phyloP scores from a whole-genome alignment of 2,329 filamentous ascomycete species.

The Septoria linicola region DNA sequence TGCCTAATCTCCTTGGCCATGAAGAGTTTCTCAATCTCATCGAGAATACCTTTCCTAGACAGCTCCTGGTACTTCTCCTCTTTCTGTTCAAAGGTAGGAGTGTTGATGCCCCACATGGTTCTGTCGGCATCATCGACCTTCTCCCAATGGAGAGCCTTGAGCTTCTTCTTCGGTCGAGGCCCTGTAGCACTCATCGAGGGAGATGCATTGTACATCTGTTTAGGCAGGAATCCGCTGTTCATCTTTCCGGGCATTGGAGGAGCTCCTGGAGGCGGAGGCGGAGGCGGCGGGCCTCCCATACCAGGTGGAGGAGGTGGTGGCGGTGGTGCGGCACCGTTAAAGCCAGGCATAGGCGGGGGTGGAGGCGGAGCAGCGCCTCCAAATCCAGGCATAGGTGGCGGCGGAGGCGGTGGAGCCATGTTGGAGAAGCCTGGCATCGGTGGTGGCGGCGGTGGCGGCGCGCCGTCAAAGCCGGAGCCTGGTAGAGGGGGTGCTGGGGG shows the following conservation, averaged over 20 bases:
- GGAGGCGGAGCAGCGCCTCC: conserved; percentile 45
- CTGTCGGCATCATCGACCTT: conserved; percentile 91
- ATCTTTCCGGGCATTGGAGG: conserved; percentile 60
- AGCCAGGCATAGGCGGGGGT: conserved; percentile 44
- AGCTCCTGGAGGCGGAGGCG: conserved; percentile 64
- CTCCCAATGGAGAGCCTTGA: conserved; percentile 99
- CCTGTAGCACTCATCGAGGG: conserved; percentile 70
- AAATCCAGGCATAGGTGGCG: conserved; percentile 50
- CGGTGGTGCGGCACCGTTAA: conserved; percentile 42
- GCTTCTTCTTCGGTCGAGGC: conserved; percentile 94
- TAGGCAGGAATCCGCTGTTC: conserved; percentile 71
- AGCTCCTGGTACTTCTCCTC: conserved; percentile 96
- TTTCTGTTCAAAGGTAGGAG: conserved; percentile 80
- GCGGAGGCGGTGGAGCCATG: conserved; percentile 43
- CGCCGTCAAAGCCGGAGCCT: conserved; percentile 40
- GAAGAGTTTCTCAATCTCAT: conserved; percentile 97
- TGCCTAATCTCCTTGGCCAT: conserved; percentile 95
- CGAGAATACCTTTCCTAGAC: conserved; percentile 89
- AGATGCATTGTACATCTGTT: conserved; percentile 57
- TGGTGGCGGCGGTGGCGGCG: conserved; percentile 46
- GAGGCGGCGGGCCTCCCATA: conserved; percentile 56
- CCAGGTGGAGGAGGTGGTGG: conserved; percentile 52
- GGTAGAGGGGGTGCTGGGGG: conserved; percentile 41
- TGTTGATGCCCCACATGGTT: conserved; percentile 88
- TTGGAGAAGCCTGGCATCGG: conserved; percentile 48